Percentiles rank a stretch among this genome's conserved stretches.
phyloP scores from a whole-genome alignment of 257 asterid genomes.

The Buddleja alternifolia region DNA sequence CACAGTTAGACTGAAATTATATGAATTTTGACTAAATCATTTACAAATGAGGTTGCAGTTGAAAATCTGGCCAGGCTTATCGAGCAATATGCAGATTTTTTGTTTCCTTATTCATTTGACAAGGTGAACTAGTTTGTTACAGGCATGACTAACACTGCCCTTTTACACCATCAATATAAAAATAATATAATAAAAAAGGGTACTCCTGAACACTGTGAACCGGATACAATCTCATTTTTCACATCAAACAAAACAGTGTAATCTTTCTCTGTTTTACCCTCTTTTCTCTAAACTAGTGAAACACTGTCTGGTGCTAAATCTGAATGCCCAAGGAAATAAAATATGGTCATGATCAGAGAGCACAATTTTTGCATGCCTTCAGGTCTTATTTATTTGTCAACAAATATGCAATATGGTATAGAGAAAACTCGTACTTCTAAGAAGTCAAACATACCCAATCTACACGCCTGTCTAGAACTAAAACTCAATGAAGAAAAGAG shows the following conservation, averaged over 20 bases:
- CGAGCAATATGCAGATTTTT: background rate
- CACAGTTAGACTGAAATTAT: slow-evolving; percentile 14
- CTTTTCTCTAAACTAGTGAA: background rate
- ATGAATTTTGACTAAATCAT: slow-evolving; percentile 4
- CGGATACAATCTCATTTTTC: background rate
- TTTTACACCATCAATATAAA: too few species aligned
- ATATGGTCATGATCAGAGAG: background rate
- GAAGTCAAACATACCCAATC: slow-evolving; percentile 1
- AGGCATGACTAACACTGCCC: background rate
- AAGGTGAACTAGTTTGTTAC: too few species aligned
- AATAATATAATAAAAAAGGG: too few species aligned
- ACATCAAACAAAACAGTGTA: background rate
- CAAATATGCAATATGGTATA: background rate
- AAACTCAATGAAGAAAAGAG: background rate
- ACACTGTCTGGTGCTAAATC: too few species aligned
- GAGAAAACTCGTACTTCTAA: slow-evolving; percentile 8
- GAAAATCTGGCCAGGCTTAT: background rate
- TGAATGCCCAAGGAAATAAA: background rate
- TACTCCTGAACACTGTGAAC: too few species aligned
- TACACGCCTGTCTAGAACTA: slow-evolving; percentile 3
- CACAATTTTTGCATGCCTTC: slow-evolving; percentile 7
- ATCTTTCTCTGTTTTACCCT: background rate
- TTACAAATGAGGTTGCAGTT: background rate
- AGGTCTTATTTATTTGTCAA: slow-evolving; percentile 2
- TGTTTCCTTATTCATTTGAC: too few species aligned